Conservation (phyloP, 192 early-diverging fungal genomes). For the Podila verticillata region DNA sequence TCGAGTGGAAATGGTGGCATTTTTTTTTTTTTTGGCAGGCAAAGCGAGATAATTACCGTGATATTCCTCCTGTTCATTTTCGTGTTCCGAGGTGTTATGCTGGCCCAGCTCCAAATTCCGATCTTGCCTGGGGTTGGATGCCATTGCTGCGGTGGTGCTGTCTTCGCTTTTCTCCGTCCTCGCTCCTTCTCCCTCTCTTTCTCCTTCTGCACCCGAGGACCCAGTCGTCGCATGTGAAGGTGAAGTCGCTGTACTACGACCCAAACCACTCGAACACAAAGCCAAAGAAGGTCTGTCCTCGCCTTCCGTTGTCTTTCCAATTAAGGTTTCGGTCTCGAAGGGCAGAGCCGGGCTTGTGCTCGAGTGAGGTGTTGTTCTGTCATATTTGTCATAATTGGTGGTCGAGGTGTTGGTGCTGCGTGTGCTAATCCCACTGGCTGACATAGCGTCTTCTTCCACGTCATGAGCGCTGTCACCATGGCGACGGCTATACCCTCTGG, state of each 20-base stretch:
- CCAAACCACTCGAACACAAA: no score
- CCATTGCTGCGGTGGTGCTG: not conserved
- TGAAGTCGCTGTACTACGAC: not conserved
- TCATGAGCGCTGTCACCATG: not conserved
- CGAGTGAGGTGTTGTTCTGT: not conserved
- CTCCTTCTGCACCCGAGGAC: conserved; percentile 1
- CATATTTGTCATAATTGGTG: not conserved
- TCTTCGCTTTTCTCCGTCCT: not conserved
- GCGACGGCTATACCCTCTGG: no score
- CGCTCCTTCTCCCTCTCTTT: not conserved
- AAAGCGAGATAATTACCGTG: no score
- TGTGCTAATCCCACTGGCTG: no score
- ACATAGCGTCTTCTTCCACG: not conserved
- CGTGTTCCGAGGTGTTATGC: no score
- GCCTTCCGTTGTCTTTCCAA: not conserved
- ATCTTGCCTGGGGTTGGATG: no score
- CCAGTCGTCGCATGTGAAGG: conserved; percentile 1
- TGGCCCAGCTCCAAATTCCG: no score
- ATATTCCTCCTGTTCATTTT: no score
- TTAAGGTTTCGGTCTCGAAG: conserved; percentile 18
- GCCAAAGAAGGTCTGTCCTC: not conserved
- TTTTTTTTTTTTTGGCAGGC: no score
- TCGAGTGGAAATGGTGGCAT: no score
- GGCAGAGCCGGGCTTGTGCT: conserved; percentile 6
- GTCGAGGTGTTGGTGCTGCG: not conserved